Evolutionary conservation across 2,329 filamentous ascomycete genomes (phyloP).

Genomic region (Fusarium graminum): DNA sequence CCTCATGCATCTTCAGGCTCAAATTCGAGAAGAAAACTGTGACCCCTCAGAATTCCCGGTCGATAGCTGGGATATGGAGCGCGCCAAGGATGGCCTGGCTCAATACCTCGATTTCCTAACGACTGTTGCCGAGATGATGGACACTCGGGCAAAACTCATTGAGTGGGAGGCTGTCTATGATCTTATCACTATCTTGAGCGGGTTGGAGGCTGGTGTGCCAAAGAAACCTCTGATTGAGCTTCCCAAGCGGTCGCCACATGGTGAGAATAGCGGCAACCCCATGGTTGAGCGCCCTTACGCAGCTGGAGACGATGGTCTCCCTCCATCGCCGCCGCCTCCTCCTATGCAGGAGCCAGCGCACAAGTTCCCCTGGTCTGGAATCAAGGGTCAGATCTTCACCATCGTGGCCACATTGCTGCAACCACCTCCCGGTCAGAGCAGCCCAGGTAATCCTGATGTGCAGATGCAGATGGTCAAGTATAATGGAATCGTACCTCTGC

Average conservation of each 20-base stretch:
- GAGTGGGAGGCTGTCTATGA: conserved; percentile 95
- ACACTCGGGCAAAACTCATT: conserved; percentile 86
- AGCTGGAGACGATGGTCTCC: conserved; percentile 48
- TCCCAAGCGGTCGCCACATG: conserved; percentile 51
- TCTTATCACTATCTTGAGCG: conserved; percentile 86
- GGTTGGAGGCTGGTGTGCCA: conserved; percentile 87
- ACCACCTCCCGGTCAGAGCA: conserved; percentile 74
- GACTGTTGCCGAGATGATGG: conserved; percentile 85
- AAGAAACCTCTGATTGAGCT: conserved; percentile 77
- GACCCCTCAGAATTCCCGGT: conserved; percentile 91
- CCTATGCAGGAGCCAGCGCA: conserved; percentile 72
- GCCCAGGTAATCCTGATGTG: conserved; percentile 77
- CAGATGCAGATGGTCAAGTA: conserved; percentile 89
- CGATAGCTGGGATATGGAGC: conserved; percentile 97
- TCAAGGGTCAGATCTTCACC: conserved; percentile 93
- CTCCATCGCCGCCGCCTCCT: conserved; percentile 57
- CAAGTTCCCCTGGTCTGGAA: conserved; percentile 76
- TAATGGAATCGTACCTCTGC: conserved; percentile 86
- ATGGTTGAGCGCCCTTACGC: conserved; percentile 75
- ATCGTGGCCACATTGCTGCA: conserved; percentile 91
- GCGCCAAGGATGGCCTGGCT: conserved; percentile 93
- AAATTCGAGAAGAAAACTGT: conserved; percentile 82
- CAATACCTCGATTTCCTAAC: conserved; percentile 96
- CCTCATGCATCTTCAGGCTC: conserved; percentile 92
- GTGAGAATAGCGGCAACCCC: conserved; percentile 45